Percentiles rank a stretch among this genome's conserved stretches.
Conservation (phyloP, 2,329 filamentous ascomycete genomes). For the Venturia oleaginea region DNA sequence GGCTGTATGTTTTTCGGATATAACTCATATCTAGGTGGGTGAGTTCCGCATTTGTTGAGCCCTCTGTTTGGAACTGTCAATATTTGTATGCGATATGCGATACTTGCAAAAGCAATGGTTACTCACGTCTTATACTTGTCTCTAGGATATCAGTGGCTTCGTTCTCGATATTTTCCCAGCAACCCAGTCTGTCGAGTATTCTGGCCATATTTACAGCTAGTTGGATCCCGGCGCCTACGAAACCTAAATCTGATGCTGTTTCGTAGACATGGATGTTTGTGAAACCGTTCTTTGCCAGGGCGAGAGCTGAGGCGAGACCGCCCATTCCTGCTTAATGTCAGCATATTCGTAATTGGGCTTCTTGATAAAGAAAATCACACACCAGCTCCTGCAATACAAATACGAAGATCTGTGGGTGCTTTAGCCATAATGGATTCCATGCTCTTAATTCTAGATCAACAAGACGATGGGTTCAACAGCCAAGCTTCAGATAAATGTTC, state of each 20-base stretch:
- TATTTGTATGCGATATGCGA: background rate
- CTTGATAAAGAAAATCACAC: constrained; percentile 17
- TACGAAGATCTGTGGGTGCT: constrained; percentile 22
- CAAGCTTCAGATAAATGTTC: background rate
- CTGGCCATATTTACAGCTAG: constrained; percentile 74
- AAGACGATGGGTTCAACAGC: background rate
- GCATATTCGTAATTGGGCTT: background rate
- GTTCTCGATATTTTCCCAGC: constrained; percentile 60
- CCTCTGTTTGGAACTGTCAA: constrained; percentile 40
- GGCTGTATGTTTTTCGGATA: constrained; percentile 59
- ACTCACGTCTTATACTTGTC: constrained; percentile 59
- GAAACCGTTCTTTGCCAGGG: constrained; percentile 69
- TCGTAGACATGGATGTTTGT: constrained; percentile 66
- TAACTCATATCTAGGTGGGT: constrained; percentile 61
- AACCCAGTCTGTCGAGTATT: constrained; percentile 62
- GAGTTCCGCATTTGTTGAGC: constrained; percentile 59
- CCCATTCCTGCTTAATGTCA: constrained; percentile 57
- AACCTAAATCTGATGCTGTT: constrained; percentile 62
- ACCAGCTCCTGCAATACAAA: constrained; percentile 44
- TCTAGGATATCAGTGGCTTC: constrained; percentile 63
- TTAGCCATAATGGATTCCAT: background rate
- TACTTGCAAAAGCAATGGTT: background rate
- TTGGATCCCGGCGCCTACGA: constrained; percentile 79
- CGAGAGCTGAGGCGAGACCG: constrained; percentile 61
- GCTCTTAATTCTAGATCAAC: background rate